Evolutionary conservation across 140 eudicot species (phyloP).

Genomic region (Oenanthe javanica): DNA sequence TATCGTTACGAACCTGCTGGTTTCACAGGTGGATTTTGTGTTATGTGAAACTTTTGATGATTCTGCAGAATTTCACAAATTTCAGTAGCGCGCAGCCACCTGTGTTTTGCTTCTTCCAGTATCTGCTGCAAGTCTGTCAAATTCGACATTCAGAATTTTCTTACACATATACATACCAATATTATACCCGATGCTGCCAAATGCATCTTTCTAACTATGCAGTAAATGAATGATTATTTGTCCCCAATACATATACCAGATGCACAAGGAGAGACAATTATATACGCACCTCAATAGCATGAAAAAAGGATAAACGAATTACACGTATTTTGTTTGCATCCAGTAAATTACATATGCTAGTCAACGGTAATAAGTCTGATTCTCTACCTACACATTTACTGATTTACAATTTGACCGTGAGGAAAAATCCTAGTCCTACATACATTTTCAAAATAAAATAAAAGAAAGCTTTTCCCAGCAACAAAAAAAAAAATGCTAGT

Average conservation of each 20-base stretch:
- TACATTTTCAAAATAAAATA: too few species aligned
- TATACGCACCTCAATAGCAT: neutral
- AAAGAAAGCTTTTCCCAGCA: neutral
- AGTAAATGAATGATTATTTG: neutral
- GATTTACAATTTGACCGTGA: neutral
- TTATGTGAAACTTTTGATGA: slow-evolving; percentile 13
- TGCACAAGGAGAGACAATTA: neutral
- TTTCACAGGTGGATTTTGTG: slow-evolving; percentile 17
- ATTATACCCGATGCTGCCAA: neutral
- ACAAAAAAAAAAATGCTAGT: too few species aligned
- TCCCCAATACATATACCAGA: neutral
- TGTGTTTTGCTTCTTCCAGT: slow-evolving; percentile 24
- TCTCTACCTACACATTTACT: neutral
- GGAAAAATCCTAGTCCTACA: neutral
- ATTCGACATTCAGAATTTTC: slow-evolving; percentile 9
- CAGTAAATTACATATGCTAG: neutral
- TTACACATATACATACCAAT: neutral
- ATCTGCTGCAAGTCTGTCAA: slow-evolving; percentile 22
- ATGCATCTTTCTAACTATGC: neutral
- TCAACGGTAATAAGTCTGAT: neutral
- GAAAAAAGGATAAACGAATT: neutral
- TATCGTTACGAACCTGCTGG: slow-evolving; percentile 21
- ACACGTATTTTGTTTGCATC: neutral
- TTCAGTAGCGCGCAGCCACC: slow-evolving; percentile 29
- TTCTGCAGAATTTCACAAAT: slow-evolving; percentile 25